Base-by-base conservation (phyloP, 306 rosid genomes). In the Fragaria iinumae region DNA sequence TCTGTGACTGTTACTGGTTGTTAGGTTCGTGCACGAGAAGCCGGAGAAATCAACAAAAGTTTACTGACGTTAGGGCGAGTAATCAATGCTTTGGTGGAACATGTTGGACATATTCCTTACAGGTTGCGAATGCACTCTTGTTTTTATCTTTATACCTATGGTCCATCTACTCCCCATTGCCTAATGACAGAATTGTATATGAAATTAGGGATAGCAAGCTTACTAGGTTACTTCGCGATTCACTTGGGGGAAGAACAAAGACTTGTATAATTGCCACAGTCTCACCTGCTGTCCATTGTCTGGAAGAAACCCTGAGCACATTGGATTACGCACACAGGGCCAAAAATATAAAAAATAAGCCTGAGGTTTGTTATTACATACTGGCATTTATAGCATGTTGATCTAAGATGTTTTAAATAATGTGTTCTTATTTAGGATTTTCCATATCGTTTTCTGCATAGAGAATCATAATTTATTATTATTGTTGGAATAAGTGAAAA, bases 161-260 rank as follows among this genome's bases (percentile, higher is more conserved):
- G 52, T 36, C 36, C 18, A 11, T 14, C 67, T 47, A 39, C 69
- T 56, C 55, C 23, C 16, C 11, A 11, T 20, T 65, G 73, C 60
- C 29, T 68, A 60, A 76, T 78, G 41, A 80, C 73, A 44, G 16
- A 43, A 41, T 59, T 21, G 62, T 70, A 47, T 77, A 73, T 78
- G 71, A 72, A 80, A 79, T 56, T 76, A 96, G 99, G 93, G 99
- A 96, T 86, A 96, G 99, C 87, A 96, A 96, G 84, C 87, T 96
- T 70, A 96, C 99, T 1, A 89, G 99, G 68, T 87, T 96, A 86
- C 93, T 96, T 63, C 98, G 99, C 32, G 99, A 96, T 82, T 96
- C 99, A 43, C 98, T 96, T 80, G 99, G 99, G 0, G 99, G 99
- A 75, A 89, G 99, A 89, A 96, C 99, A 71, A 96, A 92, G 84